Evolutionary conservation across 108 stramenopile species (phyloP), one percentile per base, ranked within the genome.

Genomic region (Craspedostauros australis): DNA sequence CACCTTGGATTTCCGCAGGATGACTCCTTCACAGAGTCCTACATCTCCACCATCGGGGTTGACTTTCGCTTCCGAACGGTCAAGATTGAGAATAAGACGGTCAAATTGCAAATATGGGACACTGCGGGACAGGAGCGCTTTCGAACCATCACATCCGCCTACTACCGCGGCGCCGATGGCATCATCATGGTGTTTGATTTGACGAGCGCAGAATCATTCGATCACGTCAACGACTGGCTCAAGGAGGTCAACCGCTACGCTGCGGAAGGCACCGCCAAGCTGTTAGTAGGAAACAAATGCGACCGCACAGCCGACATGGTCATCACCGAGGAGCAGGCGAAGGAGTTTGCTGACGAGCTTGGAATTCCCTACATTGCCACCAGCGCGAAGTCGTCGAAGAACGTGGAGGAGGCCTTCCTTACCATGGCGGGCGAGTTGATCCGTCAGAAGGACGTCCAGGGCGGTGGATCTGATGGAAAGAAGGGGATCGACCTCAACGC

Each of bases 1-100:
- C 15, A 28, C 6, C 47, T 2, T 4, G 30, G 11, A 23, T 18
- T 2, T 44, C 19, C 15, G 23, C 24, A 91, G 84, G 98, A 99
- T 66, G 97, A 98, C 64, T 91, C 95, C 8, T 99, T 98, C 62
- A 96, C 96, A 15, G 98, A 99, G 57, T 95, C 88, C 16, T 98
- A 96, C 70, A 98, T 98, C 68, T 94, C 93, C 54, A 99, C 98
- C 16, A 99, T 99, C 67, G 98, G 98, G 23, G 98, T 99, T 7
- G 98, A 99, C 74, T 99, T 99, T 76, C 88, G 94, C 52, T 98
- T 97, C 56, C 86, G 95, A 41, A 96, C 95, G 5, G 93, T 97
- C n/a, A 95, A 95, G 55, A 82, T 97, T 31, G 93, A 98, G 38
- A 91, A 80, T 44, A 95, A 95, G 78, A 90, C 86, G n/a, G 89